A percentile compares a stretch with the other conserved stretches of the same genome.
Evolutionary conservation across 352 stramenopile genomes (phyloP).

Genomic region (Paralagenidium karlingii): DNA sequence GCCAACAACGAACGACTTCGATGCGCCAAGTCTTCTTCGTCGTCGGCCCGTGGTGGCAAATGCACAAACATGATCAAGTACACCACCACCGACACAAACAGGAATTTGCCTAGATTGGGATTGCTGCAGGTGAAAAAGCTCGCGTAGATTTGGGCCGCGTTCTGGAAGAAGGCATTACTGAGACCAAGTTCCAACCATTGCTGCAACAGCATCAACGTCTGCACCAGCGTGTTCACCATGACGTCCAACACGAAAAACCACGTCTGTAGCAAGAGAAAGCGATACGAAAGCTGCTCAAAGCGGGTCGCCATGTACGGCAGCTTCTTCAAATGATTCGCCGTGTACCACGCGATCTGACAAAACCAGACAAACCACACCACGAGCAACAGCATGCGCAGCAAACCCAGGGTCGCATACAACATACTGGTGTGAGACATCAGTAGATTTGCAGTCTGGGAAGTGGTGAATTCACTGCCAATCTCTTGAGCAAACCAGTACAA

Average conservation of each 20-base stretch:
- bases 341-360: slow-evolving; percentile 32
- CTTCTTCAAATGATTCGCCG: slow-evolving; percentile 37
- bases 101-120: slow-evolving; percentile 46
- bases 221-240: slow-evolving; percentile 41
- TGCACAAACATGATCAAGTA: slow-evolving; percentile 80
- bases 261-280: slow-evolving; percentile 69
- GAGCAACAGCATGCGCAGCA: slow-evolving; percentile 40
- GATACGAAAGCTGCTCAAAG: slow-evolving; percentile 79
- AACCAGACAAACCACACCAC: slow-evolving; percentile 69
- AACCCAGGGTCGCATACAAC: slow-evolving; percentile 52
- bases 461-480: no score
- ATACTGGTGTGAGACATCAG: slow-evolving; percentile 1
- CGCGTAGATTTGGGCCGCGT: slow-evolving; percentile 50
- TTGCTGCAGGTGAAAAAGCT: slow-evolving; percentile 36
- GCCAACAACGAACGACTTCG: slow-evolving; percentile 14
- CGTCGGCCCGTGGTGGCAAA: slow-evolving; percentile 20
- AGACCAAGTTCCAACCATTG: slow-evolving; percentile 62
- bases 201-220: slow-evolving; percentile 45
- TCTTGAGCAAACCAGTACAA: slow-evolving; percentile 19
- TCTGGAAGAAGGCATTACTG: slow-evolving; percentile 50
- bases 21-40: no score
- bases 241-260: slow-evolving; percentile 67
- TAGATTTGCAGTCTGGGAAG: no score
- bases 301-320: slow-evolving; percentile 79
- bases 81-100: slow-evolving; percentile 76